Conservation (phyloP, 2,329 filamentous ascomycete genomes). For the Ophiocordyceps camponoti-saundersi region DNA sequence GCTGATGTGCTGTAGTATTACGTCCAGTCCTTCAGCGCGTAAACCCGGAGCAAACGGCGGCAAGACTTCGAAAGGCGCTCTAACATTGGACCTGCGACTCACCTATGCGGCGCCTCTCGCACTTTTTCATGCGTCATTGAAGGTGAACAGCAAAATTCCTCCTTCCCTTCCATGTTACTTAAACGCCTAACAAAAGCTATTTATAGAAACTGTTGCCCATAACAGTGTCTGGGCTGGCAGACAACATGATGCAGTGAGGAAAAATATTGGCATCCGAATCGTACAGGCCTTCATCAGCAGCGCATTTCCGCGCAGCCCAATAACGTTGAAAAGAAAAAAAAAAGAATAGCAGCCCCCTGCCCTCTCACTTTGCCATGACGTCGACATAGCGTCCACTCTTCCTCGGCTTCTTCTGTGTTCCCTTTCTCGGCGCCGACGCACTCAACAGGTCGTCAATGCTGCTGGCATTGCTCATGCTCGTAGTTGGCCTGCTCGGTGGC, state of each 20-base stretch:
- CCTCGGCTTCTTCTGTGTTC: conserved; percentile 49
- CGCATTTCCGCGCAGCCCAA: too few species aligned
- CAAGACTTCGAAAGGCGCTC: too few species aligned
- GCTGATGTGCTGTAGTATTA: conserved; percentile 19
- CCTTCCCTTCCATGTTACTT: not conserved
- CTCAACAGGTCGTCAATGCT: conserved; percentile 88
- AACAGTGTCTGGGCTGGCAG: too few species aligned
- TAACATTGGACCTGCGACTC: not conserved
- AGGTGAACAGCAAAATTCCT: not conserved
- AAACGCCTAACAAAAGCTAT: not conserved
- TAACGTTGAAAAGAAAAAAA: not conserved
- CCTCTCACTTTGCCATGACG: conserved; percentile 66
- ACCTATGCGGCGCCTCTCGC: not conserved
- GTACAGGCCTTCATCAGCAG: too few species aligned
- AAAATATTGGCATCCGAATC: too few species aligned
- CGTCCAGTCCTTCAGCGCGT: conserved; percentile 23
- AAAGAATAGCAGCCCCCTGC: too few species aligned
- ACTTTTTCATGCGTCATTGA: not conserved
- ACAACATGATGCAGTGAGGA: too few species aligned
- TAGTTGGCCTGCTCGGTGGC: conserved; percentile 55
- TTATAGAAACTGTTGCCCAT: not conserved
- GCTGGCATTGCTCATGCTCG: conserved; percentile 78
- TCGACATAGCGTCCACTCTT: conserved; percentile 86
- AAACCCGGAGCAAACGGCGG: not conserved
- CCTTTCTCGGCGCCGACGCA: conserved; percentile 52